Evolutionary conservation across 495 filamentous ascomycete genomes (phyloP), one percentile per base, ranked within the genome.

Genomic region (Hyaloscypha variabilis): DNA sequence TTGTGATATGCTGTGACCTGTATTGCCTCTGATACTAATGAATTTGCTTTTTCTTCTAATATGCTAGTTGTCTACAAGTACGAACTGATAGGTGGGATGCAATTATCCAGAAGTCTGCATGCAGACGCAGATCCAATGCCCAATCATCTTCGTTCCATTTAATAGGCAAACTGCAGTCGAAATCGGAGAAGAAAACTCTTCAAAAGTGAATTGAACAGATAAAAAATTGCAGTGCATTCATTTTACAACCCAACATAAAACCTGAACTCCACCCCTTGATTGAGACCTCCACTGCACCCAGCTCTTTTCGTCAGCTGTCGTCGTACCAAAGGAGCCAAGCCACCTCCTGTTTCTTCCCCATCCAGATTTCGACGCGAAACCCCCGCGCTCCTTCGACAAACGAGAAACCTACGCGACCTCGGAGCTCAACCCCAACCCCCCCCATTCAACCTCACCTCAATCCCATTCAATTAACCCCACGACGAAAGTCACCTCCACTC

Each of bases 331-430:
- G 39, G 39, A 17, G 11, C 39, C 39, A 46, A 46, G 39, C 39
- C 39, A 46, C 39, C 39, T 46, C 39, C 39, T 46, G 39, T 17
- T 46, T 19, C n/a, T n/a, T n/a, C n/a, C 39, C 11, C 39, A 46
- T 19, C 17, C 39, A 46, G 39, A 46, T 46, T 24, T 42, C 31
- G 36, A 52, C 65, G 60, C 65, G 59, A 67, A 67, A 67, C 65
- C 65, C 65, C 65, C 65, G 53, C 59, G 57, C 64, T 56, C 50
- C n/a, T n/a, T n/a, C n/a, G 6, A 55, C 4, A 39, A 39, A 13
- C 26, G 28, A 50, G 13, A 25, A 19, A n/a, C n/a, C n/a, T n/a
- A 53, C 64, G 59, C 64, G 58, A 61, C 51, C 51, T 51, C 51
- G 49, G 53, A 67, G 24, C n/a, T 23, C 28, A 31, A 6, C 53